Conservation (phyloP, 345 rosid genomes). For the Limnanthes douglasii region DNA sequence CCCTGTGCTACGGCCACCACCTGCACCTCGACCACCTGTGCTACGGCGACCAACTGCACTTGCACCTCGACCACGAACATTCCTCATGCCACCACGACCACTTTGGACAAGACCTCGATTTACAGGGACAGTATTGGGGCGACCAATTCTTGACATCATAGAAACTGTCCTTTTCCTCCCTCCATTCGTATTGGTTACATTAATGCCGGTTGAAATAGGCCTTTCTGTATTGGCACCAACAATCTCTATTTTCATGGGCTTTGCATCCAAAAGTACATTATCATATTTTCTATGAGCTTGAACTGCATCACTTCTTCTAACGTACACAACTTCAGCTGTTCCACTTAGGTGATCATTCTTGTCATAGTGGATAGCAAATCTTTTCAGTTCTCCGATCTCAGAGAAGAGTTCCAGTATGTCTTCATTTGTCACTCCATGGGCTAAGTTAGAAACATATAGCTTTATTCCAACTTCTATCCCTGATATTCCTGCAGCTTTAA, state of each 20-base stretch:
- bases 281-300: constrained; percentile 78
- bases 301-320: constrained; percentile 83
- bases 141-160: constrained; percentile 23
- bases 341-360: constrained; percentile 69
- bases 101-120: constrained; percentile 11
- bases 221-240: constrained; percentile 37
- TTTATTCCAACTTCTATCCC: constrained; percentile 72
- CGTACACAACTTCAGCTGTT: constrained; percentile 92
- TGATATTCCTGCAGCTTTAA: constrained; percentile 84
- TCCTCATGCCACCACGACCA: constrained; percentile 32
- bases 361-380: constrained; percentile 80
- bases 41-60: constrained; percentile 7
- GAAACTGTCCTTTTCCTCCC: constrained; percentile 67
- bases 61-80: constrained; percentile 21
- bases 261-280: constrained; percentile 80
- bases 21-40: constrained; percentile 19
- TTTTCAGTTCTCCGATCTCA: constrained; percentile 75
- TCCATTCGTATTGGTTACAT: constrained; percentile 65
- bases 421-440: constrained; percentile 68
- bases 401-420: constrained; percentile 96
- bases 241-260: constrained; percentile 82
- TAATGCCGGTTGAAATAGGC: constrained; percentile 60
- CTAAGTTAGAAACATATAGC: constrained; percentile 76
- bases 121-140: background rate
- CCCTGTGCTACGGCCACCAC: no score